Evolutionary conservation across 768 basidiomycete species (phyloP), one percentile per base, ranked within the genome.

Genomic region (Rhizopogon roseolus): DNA sequence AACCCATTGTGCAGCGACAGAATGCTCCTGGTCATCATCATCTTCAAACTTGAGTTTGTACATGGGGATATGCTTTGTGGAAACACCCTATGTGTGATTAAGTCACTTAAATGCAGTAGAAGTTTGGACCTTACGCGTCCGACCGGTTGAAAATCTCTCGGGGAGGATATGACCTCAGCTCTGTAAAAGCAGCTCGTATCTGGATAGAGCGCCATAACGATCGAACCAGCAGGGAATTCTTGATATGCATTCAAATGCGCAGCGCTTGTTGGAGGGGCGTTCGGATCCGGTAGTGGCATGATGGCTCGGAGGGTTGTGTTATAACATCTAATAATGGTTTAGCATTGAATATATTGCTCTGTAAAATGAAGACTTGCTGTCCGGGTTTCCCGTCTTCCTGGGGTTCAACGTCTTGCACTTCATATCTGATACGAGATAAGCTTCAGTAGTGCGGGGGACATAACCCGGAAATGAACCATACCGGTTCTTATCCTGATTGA

Each of bases 111-210:
- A 42, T 19, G 40, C 44, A 22, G 48, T 9, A 28, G 44, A 37
- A 41, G 44, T 37, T 34, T 41, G 13, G 22, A 36, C 64, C 74
- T 69, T 56, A 79, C 77, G 25, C 77, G 67, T 50, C 66, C 64
- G 4, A 61, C 54, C 0, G 69, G 66, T 25, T 66, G 70, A 28
- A 72, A 62, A 49, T 78, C 79, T 45, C 61, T 71, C 5, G 88
- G 90, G 9, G 82, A 80, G n/a, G 81, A 76, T 43, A 90, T 76
- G 6, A 93, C 90, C 62, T 90, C 87, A 6, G 91, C 91, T 27
- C 88, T 86, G 63, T 93, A 93, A 73, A 93, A 93, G 65, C 88
- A 91, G 60, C 89, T 93, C 0, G 91, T 93, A 63, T 93, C 91
- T 0, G 91, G 91, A 68, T 92, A 93, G n/a, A 93, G 73, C 1